These are phyloP conservation scores for Halophytophthora batemanensis DNA, from an alignment of 352 stramenopile species.

Conservation along the genomic window DNA sequence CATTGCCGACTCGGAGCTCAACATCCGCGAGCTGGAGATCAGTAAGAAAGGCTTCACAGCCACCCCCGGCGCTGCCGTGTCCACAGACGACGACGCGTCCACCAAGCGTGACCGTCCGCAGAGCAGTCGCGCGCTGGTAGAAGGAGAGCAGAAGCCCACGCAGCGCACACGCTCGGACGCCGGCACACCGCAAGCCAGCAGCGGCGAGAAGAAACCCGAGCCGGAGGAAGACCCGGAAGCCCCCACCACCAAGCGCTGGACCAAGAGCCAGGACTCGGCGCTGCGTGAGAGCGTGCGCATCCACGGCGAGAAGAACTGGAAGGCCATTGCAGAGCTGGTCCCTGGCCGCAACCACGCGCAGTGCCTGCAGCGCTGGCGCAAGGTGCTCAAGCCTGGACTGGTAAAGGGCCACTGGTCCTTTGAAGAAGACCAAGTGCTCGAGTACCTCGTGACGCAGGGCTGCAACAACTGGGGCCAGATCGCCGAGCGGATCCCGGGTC, in stretches of 20 bases:
- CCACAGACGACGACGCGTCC: slow-evolving; percentile 29
- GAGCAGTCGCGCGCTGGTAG: slow-evolving; percentile 54
- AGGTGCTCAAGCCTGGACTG: slow-evolving; percentile 93
- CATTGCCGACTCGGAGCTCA: slow-evolving; percentile 78
- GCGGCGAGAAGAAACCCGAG: slow-evolving; percentile 28
- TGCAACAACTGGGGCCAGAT: slow-evolving; percentile 94
- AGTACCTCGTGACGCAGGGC: slow-evolving; percentile 84
- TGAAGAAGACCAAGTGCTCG: slow-evolving; percentile 93
- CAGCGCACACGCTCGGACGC: slow-evolving; percentile 54
- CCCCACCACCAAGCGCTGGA: slow-evolving; percentile 85
- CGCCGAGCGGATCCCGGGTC: slow-evolving; percentile 88
- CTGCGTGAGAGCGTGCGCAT: slow-evolving; percentile 80
- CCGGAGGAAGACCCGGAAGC: slow-evolving; percentile 64
- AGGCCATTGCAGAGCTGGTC: slow-evolving; percentile 83
- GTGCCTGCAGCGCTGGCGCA: slow-evolving; percentile 88
- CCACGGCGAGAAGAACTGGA: slow-evolving; percentile 89
- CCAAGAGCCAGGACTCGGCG: slow-evolving; percentile 80
- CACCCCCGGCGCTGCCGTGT: slow-evolving; percentile 7
- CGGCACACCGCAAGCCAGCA: slow-evolving; percentile 14
- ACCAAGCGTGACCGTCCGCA: slow-evolving; percentile 72
- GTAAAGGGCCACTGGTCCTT: slow-evolving; percentile 96
- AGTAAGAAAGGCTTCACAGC: slow-evolving; percentile 61
- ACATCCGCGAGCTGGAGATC: slow-evolving; percentile 74
- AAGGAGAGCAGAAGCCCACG: slow-evolving; percentile 59
- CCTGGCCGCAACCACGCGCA: slow-evolving; percentile 84